phyloP scores from a whole-genome alignment of 352 stramenopile species.

The Phytophthora syringae region DNA sequence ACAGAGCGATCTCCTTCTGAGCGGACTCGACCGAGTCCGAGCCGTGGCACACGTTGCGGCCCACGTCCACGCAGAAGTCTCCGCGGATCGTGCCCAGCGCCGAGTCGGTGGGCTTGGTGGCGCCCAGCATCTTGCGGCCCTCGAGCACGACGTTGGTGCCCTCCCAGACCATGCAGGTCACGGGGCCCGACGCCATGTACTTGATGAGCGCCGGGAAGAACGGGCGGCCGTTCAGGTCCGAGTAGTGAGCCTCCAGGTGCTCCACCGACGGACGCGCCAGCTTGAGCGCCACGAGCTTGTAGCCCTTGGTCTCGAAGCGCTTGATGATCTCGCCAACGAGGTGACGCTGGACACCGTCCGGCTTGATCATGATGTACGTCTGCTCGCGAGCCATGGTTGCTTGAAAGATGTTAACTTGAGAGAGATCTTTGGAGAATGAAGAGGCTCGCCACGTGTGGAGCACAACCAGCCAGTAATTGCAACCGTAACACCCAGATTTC shows the following conservation, averaged over 20 bases:
- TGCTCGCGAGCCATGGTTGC: conserved; percentile 90
- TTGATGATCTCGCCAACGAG: conserved; percentile 95
- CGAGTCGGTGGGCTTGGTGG: conserved; percentile 93
- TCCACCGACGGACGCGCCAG: conserved; percentile 92
- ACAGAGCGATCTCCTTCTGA: conserved; percentile 97
- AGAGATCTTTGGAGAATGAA: conserved; percentile 37
- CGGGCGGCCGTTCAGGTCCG: conserved; percentile 89
- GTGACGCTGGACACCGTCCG: conserved; percentile 94
- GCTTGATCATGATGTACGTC: conserved; percentile 96
- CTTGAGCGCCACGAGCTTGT: conserved; percentile 95
- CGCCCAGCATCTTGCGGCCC: conserved; percentile 95
- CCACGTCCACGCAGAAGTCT: conserved; percentile 93
- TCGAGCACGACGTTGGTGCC: conserved; percentile 94
- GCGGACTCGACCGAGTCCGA: conserved; percentile 97
- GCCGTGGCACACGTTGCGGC: conserved; percentile 94
- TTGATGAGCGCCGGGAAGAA: conserved; percentile 94
- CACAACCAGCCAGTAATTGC: conserved; percentile 16
- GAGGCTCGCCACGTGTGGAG: conserved; percentile 15
- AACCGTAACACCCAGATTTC: conserved; percentile 1
- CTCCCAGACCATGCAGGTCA: conserved; percentile 96
- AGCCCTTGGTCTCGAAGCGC: conserved; percentile 96
- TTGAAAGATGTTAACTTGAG: conserved; percentile 22
- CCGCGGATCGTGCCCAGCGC: conserved; percentile 94
- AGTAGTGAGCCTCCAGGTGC: conserved; percentile 94
- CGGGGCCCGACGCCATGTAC: conserved; percentile 94